Evolutionary conservation across 176 grass and related monocot genomes (phyloP), one percentile per base, ranked within the genome.

Genomic region (Oryza officinalis): DNA sequence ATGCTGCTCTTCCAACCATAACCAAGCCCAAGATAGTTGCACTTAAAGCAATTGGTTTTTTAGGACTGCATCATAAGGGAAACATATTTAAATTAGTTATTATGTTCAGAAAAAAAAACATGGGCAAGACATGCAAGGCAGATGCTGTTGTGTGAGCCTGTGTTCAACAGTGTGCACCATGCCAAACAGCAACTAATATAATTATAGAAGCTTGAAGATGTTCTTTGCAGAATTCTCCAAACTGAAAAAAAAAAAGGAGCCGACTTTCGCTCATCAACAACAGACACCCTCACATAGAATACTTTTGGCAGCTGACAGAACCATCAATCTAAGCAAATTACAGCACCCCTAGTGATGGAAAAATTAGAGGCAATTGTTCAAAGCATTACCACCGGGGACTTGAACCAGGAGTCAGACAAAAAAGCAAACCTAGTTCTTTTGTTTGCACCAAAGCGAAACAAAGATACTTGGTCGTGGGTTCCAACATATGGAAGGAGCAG

Each of bases 1-100:
- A 95, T 63, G 96, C 93, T 65, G 96, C 96, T 90, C 93, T 82
- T 83, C 87, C 96, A 54, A 95, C 76, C 93, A 98, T 91, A 88
- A 95, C 96, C 76, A 98, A 50, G 43, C 91, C 96, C 82, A 98
- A 23, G 85, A 98, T 90, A 84, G 95, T 83, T 77, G 91, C 84
- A 45, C 93, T 98, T 71, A 95, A 84, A 77, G 45, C 75, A 81
- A 95, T 85, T 80, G 96, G 90, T 87, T 98, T 95, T 72, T 81
- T 86, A 88, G 89, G 96, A 71, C 96, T 98, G 93, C 76, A 90
- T 69, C 71, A 85, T 40, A 90, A 15, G 79, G 31, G 35, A 73
- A 81, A 70, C 8, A 11, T 10, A 32, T 54, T 38, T 54, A 73
- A 78, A 83, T 74, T 72, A 86, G n/a, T 27, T 5, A 27, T 31